Evolutionary conservation across 2,329 filamentous ascomycete genomes (phyloP), one percentile per base, ranked within the genome.

Genomic region (Neofusicoccum kwambonambiense): DNA sequence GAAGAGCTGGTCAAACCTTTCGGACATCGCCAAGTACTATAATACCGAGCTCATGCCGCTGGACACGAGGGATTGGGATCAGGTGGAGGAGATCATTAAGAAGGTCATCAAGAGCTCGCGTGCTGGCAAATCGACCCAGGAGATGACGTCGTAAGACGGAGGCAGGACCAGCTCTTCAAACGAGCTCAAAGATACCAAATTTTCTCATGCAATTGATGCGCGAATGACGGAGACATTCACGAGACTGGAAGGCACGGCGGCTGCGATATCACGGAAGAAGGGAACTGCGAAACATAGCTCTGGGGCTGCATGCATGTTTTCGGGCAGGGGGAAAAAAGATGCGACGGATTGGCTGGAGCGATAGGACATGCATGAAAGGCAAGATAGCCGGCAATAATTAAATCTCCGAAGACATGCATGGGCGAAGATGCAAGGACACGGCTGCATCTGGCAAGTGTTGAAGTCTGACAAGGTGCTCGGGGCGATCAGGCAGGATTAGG

Each of bases 61-160:
- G 56, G 88, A 93, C 69, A 92, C 91, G 2, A 86, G 89, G 31
- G 93, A 99, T 75, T 97, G 94, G 93, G 95, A 98, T 73, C 83
- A 87, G 65, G 92, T 95, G 0, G 94, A 98, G 80, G 86, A 88
- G 52, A 86, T 88, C 68, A 90, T 97, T 65, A 92, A 96, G 78
- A 85, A 85, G 62, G 89, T 78, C 68, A 76, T 79, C 70, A 78
- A 77, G 73, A 78, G 76, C 68, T 74, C 73, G 4, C 70, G 76
- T 17, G 77, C 77, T 1, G 77, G 77, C 64, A 78, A 77, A 70
- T 73, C 69, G n/a, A 79, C 77, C 5, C 66, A 72, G 66, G 76
- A 78, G 69, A 78, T 79, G 76, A 73, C 70, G 9, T 65, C 56
- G 17, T 63, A 54, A 34, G 5, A 37, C n/a, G n/a, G 15, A 42